A percentile compares a stretch with the other conserved stretches of the same genome.
phyloP scores from a whole-genome alignment of 768 basidiomycete species.

The Chiua virens region DNA sequence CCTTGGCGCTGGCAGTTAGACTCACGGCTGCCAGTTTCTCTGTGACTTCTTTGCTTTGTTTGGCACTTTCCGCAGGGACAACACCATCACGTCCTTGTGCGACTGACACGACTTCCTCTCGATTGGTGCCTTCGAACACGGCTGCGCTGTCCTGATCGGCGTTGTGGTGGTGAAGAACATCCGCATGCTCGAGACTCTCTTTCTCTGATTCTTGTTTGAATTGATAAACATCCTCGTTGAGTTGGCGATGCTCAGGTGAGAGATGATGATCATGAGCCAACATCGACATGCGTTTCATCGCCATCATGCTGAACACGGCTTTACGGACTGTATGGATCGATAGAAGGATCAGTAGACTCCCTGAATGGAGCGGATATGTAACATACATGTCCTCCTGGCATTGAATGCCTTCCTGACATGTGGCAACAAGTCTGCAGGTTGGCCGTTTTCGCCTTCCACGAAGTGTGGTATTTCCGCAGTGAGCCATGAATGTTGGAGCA shows the following conservation, averaged over 20 bases:
- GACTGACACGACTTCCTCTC: background rate
- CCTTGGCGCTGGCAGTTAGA: conserved; percentile 33
- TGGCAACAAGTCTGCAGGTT: conserved; percentile 78
- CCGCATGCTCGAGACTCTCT: conserved; percentile 36
- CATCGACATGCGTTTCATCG: conserved; percentile 75
- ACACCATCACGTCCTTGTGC: conserved; percentile 2
- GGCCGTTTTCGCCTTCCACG: conserved; percentile 55
- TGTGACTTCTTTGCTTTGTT: conserved; percentile 24
- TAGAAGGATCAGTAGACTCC: conserved; percentile 1
- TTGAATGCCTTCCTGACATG: conserved; percentile 89
- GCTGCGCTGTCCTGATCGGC: conserved; percentile 7
- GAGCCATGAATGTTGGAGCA: conserved; percentile 70
- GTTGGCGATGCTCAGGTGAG: conserved; percentile 44
- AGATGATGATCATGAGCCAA: conserved; percentile 38
- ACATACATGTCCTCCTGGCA: conserved; percentile 81
- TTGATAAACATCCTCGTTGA: conserved; percentile 59
- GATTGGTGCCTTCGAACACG: background rate
- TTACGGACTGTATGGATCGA: conserved; percentile 65
- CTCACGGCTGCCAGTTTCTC: conserved; percentile 29
- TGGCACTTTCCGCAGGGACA: conserved; percentile 6
- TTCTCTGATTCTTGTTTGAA: conserved; percentile 84
- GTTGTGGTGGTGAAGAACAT: conserved; percentile 53
- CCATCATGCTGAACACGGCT: conserved; percentile 84
- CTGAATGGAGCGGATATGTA: background rate
- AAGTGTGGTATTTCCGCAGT: conserved; percentile 67